Conservation (phyloP, 768 basidiomycete species). For the Punctularia strigosozonata region DNA sequence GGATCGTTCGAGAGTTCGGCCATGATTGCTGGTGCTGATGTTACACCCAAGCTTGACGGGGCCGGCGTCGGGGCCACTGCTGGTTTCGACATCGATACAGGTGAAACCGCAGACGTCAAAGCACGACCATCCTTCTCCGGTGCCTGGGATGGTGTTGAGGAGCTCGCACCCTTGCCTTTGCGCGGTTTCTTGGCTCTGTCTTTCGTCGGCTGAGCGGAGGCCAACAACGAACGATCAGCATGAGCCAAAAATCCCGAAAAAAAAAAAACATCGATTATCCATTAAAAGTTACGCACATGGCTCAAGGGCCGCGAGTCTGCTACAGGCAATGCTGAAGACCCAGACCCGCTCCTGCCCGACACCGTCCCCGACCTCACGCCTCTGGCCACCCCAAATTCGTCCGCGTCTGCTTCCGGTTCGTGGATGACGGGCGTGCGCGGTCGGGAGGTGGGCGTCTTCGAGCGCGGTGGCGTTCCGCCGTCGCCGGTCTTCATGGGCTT, state of each 20-base stretch:
- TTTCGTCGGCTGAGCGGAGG: constrained; percentile 57
- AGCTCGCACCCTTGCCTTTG: constrained; percentile 28
- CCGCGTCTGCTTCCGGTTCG: constrained; percentile 16
- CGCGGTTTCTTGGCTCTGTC: constrained; percentile 59
- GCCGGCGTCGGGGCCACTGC: no score
- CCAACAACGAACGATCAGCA: constrained; percentile 2
- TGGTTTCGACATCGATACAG: no score
- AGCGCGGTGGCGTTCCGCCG: constrained; percentile 12
- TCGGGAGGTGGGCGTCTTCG: constrained; percentile 10
- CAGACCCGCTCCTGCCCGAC: constrained; percentile 7
- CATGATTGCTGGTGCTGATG: background rate
- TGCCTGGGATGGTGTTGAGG: no score
- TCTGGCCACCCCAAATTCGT: constrained; percentile 30
- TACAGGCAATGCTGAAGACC: constrained; percentile 28
- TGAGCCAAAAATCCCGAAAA: background rate
- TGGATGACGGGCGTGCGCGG: constrained; percentile 4
- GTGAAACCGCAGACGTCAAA: no score
- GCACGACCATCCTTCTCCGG: constrained; percentile 7
- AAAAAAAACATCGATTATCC: constrained; percentile 16
- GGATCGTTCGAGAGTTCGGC: background rate
- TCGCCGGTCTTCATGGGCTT: constrained; percentile 38
- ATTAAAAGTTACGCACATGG: constrained; percentile 74
- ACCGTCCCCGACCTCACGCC: constrained; percentile 26
- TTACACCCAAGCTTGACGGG: no score
- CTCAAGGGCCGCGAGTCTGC: constrained; percentile 64